A percentile compares a stretch with the other conserved stretches of the same genome.
Conservation (phyloP, 2,329 filamentous ascomycete genomes). For the Talaromyces sp. region DNA sequence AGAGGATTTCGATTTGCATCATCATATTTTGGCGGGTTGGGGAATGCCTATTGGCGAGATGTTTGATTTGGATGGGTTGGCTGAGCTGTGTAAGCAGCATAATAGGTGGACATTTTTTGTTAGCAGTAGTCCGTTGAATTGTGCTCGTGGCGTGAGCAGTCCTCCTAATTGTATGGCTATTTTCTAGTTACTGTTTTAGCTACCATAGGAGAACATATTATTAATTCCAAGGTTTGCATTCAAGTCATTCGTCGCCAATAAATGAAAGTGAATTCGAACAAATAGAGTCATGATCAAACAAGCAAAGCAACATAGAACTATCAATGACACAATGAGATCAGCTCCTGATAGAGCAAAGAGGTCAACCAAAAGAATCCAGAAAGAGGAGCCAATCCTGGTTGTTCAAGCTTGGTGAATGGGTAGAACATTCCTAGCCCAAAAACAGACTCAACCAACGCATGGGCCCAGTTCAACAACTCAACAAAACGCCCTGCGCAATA, state of each 20-base stretch:
- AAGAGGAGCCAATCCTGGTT: too few relatives aligned
- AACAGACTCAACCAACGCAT: too few relatives aligned
- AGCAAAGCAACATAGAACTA: background rate
- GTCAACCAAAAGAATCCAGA: too few relatives aligned
- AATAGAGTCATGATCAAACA: too few relatives aligned
- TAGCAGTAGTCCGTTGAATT: conserved; percentile 38
- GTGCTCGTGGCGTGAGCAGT: conserved; percentile 36
- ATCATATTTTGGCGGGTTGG: conserved; percentile 34
- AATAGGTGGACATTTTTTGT: conserved; percentile 36
- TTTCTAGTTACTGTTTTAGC: conserved; percentile 23
- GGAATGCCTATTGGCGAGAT: conserved; percentile 38
- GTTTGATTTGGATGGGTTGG: conserved; percentile 36
- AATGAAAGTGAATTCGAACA: too few relatives aligned
- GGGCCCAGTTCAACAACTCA: too few relatives aligned
- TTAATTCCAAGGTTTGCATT: too few relatives aligned
- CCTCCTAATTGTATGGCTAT: conserved; percentile 42
- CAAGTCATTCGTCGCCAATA: too few relatives aligned
- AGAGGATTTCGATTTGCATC: conserved; percentile 33
- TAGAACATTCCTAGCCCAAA: too few relatives aligned
- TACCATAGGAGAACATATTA: background rate
- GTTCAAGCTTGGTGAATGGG: too few relatives aligned
- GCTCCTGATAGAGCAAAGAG: too few relatives aligned
- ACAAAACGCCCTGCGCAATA: background rate
- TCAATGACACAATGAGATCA: too few relatives aligned
- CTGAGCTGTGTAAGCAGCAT: conserved; percentile 28